Base-by-base conservation (phyloP, 306 rosid genomes). In the Erythrophleum fordii region DNA sequence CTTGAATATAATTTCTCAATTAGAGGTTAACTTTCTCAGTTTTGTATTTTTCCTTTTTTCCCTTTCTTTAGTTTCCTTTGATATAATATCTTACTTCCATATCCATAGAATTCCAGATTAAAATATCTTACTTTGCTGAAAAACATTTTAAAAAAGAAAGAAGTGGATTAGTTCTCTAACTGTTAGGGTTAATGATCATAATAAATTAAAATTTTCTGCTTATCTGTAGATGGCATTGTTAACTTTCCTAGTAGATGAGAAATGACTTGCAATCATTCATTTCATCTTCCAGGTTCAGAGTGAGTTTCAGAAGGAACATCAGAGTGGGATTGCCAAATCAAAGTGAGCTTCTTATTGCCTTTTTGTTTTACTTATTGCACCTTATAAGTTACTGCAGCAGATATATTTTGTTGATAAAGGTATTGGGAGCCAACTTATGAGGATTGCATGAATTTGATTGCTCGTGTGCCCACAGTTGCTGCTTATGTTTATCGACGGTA, bases 391-490 rank as follows among this genome's bases (percentile, higher is more conserved):
- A 75, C 80, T 74, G 6, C 56, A 75, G 76, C 87, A 6, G 56
- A 45, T 73, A 46, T 73, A 12, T 79, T 42, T 67, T 74, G 59
- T 80, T 64, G 58, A 46, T 81, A 73, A 61, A 96, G 98, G 97
- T 96, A 91, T 62, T 96, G 99, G 99, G 98, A 96, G 84, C 99
- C 99, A 83, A 92, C 99, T 23, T 96, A 92, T 73, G 97, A 96
- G 90, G 99, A 96, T 83, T 87, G 88, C 67, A 73, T 93, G 87
- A 96, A 90, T 85, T 86, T 93, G 90, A 92, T 96, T 89, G 98
- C 99, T 72, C 97, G 88, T 76, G 74, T 93, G 82, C 99, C 99
- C 26, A 66, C 85, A 69, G 88, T 96, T 79, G 99, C 99, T 85
- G 91, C 99, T 48, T 96, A 96, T 78, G 84, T 96, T 68, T 96